Base-by-base conservation (phyloP, 1,284 basidiomycete genomes). In the Fomitopsis palustris region DNA sequence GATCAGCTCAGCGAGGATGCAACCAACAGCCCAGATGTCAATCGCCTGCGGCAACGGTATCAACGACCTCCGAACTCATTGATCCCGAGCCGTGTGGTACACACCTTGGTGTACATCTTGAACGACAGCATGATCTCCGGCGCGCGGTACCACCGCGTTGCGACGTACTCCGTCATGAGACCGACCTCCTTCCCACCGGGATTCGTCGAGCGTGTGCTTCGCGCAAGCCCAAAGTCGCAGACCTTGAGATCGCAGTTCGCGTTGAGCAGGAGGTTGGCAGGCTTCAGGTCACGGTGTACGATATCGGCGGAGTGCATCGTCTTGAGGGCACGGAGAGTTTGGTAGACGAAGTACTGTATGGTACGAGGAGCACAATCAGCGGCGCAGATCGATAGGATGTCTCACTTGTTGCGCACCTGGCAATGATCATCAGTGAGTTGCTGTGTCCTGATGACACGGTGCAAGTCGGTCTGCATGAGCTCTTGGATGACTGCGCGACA, bases 71-170 rank as follows among this genome's bases (percentile, higher is more conserved):
- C 27, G 43, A 10, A 43, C 43, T 27, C 9, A 16, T 19, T 43
- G 29, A 27, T 1, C 27, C 14, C 27, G 12, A 41, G 25, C 7
- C 29, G 27, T 14, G 25, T 35, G 12, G 53, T 64, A 29, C 58
- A 10, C 33, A 81, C 84, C 77, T 86, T 86, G 49, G 85, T 86
- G 73, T 91, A 93, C 81, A 92, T 92, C 72, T 92, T 92, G 77
- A 94, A 95, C 55, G 86, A 89, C 60, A 95, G 78, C 92, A 95
- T 95, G 72, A 95, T 94, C 75, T 95, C 92, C 0, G 90, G 90
- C 6, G 91, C 91, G 59, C 90, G 81, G 71, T 92, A 93, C 90
- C 91, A 90, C 52, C 92, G 77, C 47, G 92, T 94, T 1, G 92
- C 91, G 52, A 94, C 91, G 67, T 93, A 92, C 77, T 89, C 85